Base-by-base conservation (phyloP, 2,329 filamentous ascomycete genomes). In the Xylaria multiplex region DNA sequence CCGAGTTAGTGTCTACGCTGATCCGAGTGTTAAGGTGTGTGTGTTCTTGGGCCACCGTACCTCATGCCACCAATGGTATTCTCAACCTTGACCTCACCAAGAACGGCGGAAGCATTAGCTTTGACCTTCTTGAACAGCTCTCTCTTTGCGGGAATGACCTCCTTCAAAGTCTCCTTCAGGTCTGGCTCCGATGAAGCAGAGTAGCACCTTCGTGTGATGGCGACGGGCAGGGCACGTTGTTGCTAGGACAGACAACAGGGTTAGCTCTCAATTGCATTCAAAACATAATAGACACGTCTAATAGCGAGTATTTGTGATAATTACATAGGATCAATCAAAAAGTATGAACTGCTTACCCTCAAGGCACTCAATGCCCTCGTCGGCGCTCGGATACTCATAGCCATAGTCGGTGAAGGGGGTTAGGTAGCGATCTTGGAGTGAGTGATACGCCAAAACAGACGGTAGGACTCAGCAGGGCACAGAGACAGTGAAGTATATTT, bases 31-130 rank as follows among this genome's bases (percentile, higher is more conserved):
- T 46, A 43, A 27, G 5, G 46, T 58, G 22, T 54, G 16, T 49
- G 16, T 49, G 53, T n/a, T 49, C 40, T 37, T 62, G 48, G 40
- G 22, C 35, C 46, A 37, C 48, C 61, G 59, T 73, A 77, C 76
- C 94, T 92, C 96, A 98, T 98, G 76, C 96, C 96, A 74, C 96
- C 96, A 73, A 98, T 88, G 24, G 93, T 93, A 81, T 96, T 97
- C 81, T 95, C 92, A 52, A 98, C 88, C 85, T 95, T 97, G 80
- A 98, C 90, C 75, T 97, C 92, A 64, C 95, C 95, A 74, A 98
- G 90, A 66, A 90, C 89, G 80, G 94, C 96, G 75, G 90, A 88
- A 59, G 88, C 86, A 78, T 95, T 89, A 64, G 90, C 88, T 84
- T 97, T 98, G 82, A 98, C 92, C 80, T 94, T 92, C 82, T 97